Evolutionary conservation across 352 stramenopile species (phyloP).

Genomic region (Pythium biforme): DNA sequence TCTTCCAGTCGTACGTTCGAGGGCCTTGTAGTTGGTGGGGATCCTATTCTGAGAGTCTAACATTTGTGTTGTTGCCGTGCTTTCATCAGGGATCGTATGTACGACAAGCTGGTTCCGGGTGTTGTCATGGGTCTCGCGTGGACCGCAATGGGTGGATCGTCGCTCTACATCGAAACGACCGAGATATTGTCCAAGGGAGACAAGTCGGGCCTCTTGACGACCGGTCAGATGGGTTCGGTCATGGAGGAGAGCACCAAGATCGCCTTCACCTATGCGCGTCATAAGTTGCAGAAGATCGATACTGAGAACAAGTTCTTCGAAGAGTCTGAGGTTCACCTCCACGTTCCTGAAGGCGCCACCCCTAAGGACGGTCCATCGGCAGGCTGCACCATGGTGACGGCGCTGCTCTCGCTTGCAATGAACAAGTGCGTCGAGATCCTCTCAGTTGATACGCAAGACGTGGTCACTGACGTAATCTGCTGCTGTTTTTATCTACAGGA

Average conservation of each 20-base stretch:
- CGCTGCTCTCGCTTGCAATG: constrained; percentile 94
- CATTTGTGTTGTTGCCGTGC: constrained; percentile 9
- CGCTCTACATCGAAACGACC: constrained; percentile 98
- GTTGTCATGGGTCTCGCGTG: constrained; percentile 99
- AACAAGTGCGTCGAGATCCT: constrained; percentile 61
- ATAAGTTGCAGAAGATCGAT: constrained; percentile 68
- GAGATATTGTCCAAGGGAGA: constrained; percentile 69
- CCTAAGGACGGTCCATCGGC: constrained; percentile 98
- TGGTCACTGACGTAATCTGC: neutral
- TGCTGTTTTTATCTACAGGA: constrained; percentile 35
- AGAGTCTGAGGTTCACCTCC: constrained; percentile 95
- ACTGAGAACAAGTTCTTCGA: constrained; percentile 94
- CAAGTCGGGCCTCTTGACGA: constrained; percentile 72
- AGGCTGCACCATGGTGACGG: constrained; percentile 98
- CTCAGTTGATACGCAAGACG: neutral
- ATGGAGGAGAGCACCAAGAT: constrained; percentile 99
- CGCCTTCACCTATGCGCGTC: constrained; percentile 92
- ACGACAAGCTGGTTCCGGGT: constrained; percentile 91
- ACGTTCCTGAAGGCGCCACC: constrained; percentile 98
- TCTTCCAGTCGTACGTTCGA: constrained; percentile 92
- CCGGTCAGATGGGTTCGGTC: constrained; percentile 96
- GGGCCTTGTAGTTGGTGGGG: no score
- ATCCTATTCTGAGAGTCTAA: no score
- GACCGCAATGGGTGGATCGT: constrained; percentile 97
- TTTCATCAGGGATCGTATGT: constrained; percentile 91